A percentile compares a stretch with the other conserved stretches of the same genome.
phyloP scores from a whole-genome alignment of 371 early-diverging fungal genomes.

The Zychaea mexicana region DNA sequence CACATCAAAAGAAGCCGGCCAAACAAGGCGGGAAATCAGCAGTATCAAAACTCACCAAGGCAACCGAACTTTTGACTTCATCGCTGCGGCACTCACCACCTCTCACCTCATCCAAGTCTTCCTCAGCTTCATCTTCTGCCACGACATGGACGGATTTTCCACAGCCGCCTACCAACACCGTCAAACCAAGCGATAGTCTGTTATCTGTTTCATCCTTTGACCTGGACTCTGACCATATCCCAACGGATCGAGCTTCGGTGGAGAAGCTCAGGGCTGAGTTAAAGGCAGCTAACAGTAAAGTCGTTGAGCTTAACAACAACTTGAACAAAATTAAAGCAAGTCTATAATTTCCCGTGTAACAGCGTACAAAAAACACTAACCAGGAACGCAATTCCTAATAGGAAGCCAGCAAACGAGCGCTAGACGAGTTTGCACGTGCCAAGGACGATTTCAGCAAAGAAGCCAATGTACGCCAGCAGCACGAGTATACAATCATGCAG shows the following conservation, averaged over 20 bases:
- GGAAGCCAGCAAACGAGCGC: slow-evolving; percentile 41
- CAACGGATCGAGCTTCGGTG: slow-evolving; percentile 12
- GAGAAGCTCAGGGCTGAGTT: slow-evolving; percentile 29
- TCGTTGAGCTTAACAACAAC: slow-evolving; percentile 27
- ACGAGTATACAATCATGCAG: slow-evolving; percentile 34
- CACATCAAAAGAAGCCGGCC: slow-evolving; percentile 1
- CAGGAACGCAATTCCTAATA: slow-evolving; percentile 9
- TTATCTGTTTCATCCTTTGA: slow-evolving; percentile 5
- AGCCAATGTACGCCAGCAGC: slow-evolving; percentile 34
- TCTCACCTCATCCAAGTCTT: not conserved
- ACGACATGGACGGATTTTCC: slow-evolving; percentile 19
- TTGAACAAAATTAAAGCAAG: slow-evolving; percentile 37
- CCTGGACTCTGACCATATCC: slow-evolving; percentile 10
- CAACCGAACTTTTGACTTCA: slow-evolving; percentile 16
- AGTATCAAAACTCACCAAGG: slow-evolving; percentile 21
- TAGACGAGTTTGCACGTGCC: slow-evolving; percentile 43
- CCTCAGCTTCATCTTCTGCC: not conserved
- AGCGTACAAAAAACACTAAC: not conserved
- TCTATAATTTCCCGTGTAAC: not conserved
- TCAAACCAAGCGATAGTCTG: not conserved
- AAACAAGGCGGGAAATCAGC: slow-evolving; percentile 4
- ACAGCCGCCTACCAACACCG: slow-evolving; percentile 12
- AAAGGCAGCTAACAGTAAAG: slow-evolving; percentile 22
- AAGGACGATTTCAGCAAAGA: slow-evolving; percentile 51
- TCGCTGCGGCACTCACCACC: slow-evolving; percentile 11